phyloP scores from a whole-genome alignment of 345 rosid species.

The Sisymbrium irio region DNA sequence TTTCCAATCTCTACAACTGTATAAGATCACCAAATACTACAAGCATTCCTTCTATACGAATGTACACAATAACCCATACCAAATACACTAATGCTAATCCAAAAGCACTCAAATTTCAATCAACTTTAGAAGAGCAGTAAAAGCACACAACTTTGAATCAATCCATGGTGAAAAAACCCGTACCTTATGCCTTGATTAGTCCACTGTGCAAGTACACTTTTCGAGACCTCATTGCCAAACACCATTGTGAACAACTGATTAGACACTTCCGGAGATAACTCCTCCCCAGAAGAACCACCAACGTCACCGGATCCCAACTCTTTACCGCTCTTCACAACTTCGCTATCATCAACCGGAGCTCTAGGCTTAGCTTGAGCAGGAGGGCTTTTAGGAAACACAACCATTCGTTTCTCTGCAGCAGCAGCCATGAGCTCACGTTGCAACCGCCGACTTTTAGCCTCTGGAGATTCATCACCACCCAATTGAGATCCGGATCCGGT shows the following conservation, averaged over 20 bases:
- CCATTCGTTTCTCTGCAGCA: constrained; percentile 92
- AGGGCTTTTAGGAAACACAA: constrained; percentile 34
- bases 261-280: constrained; percentile 49
- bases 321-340: constrained; percentile 29
- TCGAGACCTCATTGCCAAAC: constrained; percentile 71
- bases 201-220: constrained; percentile 84
- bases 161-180: not conserved
- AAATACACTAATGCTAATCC: not conserved
- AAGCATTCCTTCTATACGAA: not conserved
- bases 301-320: constrained; percentile 25
- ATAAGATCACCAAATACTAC: not conserved
- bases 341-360: constrained; percentile 20
- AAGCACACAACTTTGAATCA: not conserved
- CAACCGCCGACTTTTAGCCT: constrained; percentile 52
- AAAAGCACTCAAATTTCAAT: not conserved
- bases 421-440: constrained; percentile 97
- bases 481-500: constrained; percentile 36
- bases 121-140: not conserved
- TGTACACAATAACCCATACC: not conserved
- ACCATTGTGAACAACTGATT: constrained; percentile 65
- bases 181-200: constrained; percentile 98
- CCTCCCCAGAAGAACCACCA: constrained; percentile 25
- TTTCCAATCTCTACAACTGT: not conserved
- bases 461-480: constrained; percentile 45
- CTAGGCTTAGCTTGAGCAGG: constrained; percentile 26